Conservation (phyloP, 2,329 filamentous ascomycete genomes). For the Penicillium vulpinum region DNA sequence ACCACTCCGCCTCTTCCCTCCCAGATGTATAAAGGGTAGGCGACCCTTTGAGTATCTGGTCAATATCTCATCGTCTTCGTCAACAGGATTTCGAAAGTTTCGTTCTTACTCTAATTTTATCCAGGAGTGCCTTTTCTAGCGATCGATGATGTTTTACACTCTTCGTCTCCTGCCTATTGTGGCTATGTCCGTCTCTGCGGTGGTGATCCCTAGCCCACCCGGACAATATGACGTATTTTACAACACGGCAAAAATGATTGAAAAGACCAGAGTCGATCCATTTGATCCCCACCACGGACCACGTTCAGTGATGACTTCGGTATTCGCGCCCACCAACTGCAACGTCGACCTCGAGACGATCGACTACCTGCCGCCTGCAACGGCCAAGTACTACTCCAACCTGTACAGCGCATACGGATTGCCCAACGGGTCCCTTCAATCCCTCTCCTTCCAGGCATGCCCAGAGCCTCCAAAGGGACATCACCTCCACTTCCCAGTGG, state of each 20-base stretch:
- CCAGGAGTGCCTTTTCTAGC: not conserved
- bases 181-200: not conserved
- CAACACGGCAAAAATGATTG: slow-evolving; percentile 13
- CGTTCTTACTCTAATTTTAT: not conserved
- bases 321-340: slow-evolving; percentile 26
- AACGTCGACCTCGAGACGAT: slow-evolving; percentile 3
- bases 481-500: slow-evolving; percentile 22
- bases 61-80: not conserved
- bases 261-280: slow-evolving; percentile 28
- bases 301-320: slow-evolving; percentile 31
- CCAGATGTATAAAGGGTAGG: not conserved
- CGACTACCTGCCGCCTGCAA: slow-evolving; percentile 32
- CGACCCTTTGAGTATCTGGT: not conserved
- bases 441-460: slow-evolving; percentile 25
- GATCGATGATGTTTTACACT: not conserved
- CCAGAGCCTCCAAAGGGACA: not conserved
- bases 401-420: slow-evolving; percentile 21
- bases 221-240: slow-evolving; percentile 10
- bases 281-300: slow-evolving; percentile 21
- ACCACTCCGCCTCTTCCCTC: not conserved
- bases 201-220: not conserved
- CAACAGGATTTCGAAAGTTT: not conserved
- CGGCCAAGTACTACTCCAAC: slow-evolving; percentile 25
- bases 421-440: slow-evolving; percentile 29
- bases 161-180: not conserved